phyloP scores from a whole-genome alignment of 305 asterid genomes.

The Fraxinus baroniana region DNA sequence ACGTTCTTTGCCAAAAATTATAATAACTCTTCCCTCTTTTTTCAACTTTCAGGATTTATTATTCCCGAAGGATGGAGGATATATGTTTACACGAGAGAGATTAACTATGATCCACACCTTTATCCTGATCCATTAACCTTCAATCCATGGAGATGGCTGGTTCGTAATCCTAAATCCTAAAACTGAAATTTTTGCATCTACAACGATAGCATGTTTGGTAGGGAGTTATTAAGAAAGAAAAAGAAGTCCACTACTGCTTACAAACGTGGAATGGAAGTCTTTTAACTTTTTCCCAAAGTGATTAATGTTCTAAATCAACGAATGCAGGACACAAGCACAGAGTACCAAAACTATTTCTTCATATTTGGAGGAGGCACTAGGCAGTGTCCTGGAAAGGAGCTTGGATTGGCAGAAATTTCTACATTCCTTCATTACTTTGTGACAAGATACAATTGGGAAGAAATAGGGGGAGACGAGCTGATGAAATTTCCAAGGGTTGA shows the following conservation, averaged over 20 bases:
- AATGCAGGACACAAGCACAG: conserved; percentile 67
- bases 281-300: not conserved
- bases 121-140: conserved; percentile 86
- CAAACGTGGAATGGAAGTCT: not conserved
- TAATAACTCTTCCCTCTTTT: not conserved
- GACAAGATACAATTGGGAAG: conserved; percentile 92
- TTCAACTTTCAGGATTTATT: conserved; percentile 56
- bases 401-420: conserved; percentile 91
- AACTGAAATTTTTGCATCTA: not conserved
- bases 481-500: conserved; percentile 56
- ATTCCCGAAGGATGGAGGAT: conserved; percentile 98
- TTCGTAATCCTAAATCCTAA: conserved; percentile 30
- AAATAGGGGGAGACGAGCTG: conserved; percentile 75
- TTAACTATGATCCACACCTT: conserved; percentile 74
- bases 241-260: not conserved
- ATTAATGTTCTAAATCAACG: not conserved
- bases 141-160: conserved; percentile 99
- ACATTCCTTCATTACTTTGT: conserved; percentile 93
- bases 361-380: conserved; percentile 96
- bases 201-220: not conserved
- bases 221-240: not conserved
- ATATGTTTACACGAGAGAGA: conserved; percentile 94
- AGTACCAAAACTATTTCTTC: conserved; percentile 68
- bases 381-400: conserved; percentile 97
- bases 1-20: not conserved